Evolutionary conservation across 805 yeast genomes (phyloP), one percentile per base, ranked within the genome.

Genomic region (Saturnispora galanensis): DNA sequence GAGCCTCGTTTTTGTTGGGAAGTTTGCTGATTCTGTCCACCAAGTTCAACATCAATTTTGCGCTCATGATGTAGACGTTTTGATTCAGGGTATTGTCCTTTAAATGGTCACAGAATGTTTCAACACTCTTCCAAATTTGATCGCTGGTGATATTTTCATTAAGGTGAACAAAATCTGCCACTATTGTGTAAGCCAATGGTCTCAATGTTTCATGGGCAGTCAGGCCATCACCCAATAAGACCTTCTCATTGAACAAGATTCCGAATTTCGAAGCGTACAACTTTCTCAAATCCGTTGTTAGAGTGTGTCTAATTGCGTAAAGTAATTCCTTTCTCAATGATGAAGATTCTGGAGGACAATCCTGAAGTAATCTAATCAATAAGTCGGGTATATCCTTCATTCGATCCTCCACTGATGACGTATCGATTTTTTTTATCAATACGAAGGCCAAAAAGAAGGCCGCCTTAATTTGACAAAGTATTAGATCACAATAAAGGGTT

Each of bases 1-100:
- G 70, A 2, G 87, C 84, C 50, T 93, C 96, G 26, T 77, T 73
- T 52, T 84, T 84, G 43, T 84, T 83, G 35, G 84, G 89, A 53
- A 89, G 63, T 55, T 84, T 83, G 74, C 84, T 73, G 34, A 93
- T 83, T 37, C 95, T 69, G 52, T 94, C 98, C 16, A 93, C 90
- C 54, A 94, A 68, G 60, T 93, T 94, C 50, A 90, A 64, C 30
- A 93, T 64, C 30, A 93, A 68, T 63, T 89, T 90, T 2, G 97
- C 96, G 64, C 96, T 84, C 97, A 93, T 88, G 9, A 89, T 84
- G 61, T 94, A 97, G 32, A 89, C 96, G 6, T 95, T 84, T 49
- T 86, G 72, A 1, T 95, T 93, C 50, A 93, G 65, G 0, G 89
- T 68, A 50, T 77, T 79, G 58, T 94, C 97, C 53, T 83, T 82